Evolutionary conservation across 306 rosid genomes (phyloP), one percentile per base, ranked within the genome.

Genomic region (Pterocarpus macrocarpus): DNA sequence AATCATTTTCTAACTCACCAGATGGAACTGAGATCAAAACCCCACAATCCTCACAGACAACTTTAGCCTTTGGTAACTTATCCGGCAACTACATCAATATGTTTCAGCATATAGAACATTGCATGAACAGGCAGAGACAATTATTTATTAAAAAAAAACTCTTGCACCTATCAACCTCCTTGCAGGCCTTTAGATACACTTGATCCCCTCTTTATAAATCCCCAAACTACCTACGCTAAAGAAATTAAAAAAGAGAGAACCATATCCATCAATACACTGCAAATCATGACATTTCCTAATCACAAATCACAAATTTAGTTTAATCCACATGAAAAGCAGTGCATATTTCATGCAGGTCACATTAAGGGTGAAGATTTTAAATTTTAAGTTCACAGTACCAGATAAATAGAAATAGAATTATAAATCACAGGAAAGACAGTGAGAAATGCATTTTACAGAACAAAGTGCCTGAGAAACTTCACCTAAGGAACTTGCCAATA

Each of bases 401-500:
- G 16, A 28, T 63, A 35, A 41, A 68, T 10, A 33, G 52, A 55
- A 41, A 70, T 30, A 82, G n/a, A 62, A 39, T 22, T 52, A 17
- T 34, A 0, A 49, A 39, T 17, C 13, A 72, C 36, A 82, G 56
- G 70, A 73, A 82, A 79, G 64, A 80, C 64, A 61, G 76, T 43
- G 47, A 61, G 71, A 50, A 66, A 15, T 62, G 43, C 55, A 76
- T 50, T 82, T 71, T 77, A 82, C 36, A n/a, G 43, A 47, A 74
- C 71, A 72, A 75, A 75, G 75, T n/a, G 38, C 63, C 49, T 59
- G 50, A 53, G 68, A 12, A 34, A 69, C 45, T 64, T 87, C 82
- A 93, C 99, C 92, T 89, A 12, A 93, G 94, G 88, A 95, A 95
- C 83, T 91, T 95, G 75, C 93, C 96, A 44, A 55, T 81, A 77